These are phyloP conservation scores for Candida quercuum DNA, from an alignment of 805 yeast species.

Conservation along the genomic window DNA sequence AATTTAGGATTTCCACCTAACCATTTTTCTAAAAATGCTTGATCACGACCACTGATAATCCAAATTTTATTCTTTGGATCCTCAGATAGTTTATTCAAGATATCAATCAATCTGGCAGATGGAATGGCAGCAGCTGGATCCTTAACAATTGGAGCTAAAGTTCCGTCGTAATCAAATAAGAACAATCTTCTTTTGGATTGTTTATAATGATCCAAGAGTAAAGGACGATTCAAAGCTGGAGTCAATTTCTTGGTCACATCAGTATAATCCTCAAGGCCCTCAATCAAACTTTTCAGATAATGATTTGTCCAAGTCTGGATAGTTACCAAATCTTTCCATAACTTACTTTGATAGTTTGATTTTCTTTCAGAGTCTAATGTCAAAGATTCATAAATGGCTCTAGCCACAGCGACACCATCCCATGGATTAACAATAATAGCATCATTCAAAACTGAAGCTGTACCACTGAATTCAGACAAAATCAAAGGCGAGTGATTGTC, in stretches of 20 bases:
- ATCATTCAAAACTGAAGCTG: slow-evolving; percentile 62
- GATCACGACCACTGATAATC: slow-evolving; percentile 96
- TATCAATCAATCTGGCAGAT: slow-evolving; percentile 58
- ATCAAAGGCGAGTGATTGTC: slow-evolving; percentile 70
- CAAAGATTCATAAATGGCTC: slow-evolving; percentile 68
- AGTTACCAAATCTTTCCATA: slow-evolving; percentile 66
- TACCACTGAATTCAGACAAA: slow-evolving; percentile 90
- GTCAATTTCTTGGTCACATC: slow-evolving; percentile 43
- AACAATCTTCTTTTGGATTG: slow-evolving; percentile 66
- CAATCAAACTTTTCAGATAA: slow-evolving; percentile 47
- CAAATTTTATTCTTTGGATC: slow-evolving; percentile 87
- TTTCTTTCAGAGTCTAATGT: slow-evolving; percentile 45
- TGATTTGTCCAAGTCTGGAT: slow-evolving; percentile 76
- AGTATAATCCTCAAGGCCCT: slow-evolving; percentile 32
- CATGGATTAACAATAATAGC: slow-evolving; percentile 91
- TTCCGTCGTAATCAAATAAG: slow-evolving; percentile 95
- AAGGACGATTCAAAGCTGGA: slow-evolving; percentile 76
- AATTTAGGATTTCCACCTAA: slow-evolving; percentile 61
- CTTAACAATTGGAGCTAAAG: slow-evolving; percentile 90
- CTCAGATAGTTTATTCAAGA: slow-evolving; percentile 52
- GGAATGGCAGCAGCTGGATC: slow-evolving; percentile 99
- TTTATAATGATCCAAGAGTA: slow-evolving; percentile 53
- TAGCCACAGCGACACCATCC: slow-evolving; percentile 93
- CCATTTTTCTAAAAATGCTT: slow-evolving; percentile 83
- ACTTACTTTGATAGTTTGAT: slow-evolving; percentile 39